Evolutionary conservation across 176 grass and related monocot genomes (phyloP).

Genomic region (Melocanna baccifera): DNA sequence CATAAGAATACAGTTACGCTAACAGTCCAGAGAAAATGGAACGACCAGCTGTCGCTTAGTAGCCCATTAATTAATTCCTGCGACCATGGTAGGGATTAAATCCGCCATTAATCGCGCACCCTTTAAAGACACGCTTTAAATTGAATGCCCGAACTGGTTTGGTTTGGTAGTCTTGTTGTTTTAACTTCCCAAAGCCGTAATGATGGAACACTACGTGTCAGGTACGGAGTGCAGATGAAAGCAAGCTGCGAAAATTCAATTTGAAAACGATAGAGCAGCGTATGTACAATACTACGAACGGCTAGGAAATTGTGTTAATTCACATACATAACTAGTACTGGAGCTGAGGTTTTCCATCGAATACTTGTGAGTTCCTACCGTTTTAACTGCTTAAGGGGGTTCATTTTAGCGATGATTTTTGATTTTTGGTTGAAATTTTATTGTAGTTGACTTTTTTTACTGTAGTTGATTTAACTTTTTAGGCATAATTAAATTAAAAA

Average conservation of each 20-base stretch:
- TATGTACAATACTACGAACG: neutral
- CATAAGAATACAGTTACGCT: neutral
- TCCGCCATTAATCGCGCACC: neutral
- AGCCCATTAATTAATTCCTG: neutral
- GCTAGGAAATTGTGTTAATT: neutral
- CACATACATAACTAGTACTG: neutral
- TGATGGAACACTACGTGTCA: neutral
- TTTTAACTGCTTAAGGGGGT: neutral
- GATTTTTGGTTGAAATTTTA: too few species aligned
- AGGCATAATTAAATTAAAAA: too few species aligned
- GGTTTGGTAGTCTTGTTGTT: neutral
- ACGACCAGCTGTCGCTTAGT: neutral
- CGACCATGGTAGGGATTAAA: constrained; percentile 12
- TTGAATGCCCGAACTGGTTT: constrained; percentile 28
- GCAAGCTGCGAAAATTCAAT: neutral
- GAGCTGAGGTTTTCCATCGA: neutral
- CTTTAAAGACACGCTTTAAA: constrained; percentile 28
- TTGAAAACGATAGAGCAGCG: neutral
- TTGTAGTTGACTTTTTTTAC: too few species aligned
- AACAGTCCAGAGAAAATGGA: neutral
- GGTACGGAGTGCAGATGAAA: neutral
- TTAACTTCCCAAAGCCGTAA: constrained; percentile 22
- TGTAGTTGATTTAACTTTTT: too few species aligned
- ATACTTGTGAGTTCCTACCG: neutral
- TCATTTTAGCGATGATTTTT: too few species aligned